phyloP scores from a whole-genome alignment of 1,139 yeast genomes.

The Kodamaea fungicola region DNA sequence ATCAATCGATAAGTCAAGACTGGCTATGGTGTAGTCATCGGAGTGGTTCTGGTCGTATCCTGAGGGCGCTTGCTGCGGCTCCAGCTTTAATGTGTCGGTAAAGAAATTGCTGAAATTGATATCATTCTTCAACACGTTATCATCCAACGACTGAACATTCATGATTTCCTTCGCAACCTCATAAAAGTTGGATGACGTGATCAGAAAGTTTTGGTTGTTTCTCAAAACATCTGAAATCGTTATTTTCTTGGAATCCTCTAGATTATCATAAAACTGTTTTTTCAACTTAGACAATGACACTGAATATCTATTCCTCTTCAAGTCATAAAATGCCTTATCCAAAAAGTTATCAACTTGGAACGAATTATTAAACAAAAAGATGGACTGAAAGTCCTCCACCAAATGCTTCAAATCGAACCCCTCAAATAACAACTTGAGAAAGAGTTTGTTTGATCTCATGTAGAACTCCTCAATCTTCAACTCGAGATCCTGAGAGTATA shows the following conservation, averaged over 20 bases:
- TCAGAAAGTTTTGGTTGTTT: constrained; percentile 27
- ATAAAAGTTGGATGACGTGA: constrained; percentile 41
- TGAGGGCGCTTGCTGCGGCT: constrained; percentile 1
- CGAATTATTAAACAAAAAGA: constrained; percentile 49
- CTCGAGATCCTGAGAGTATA: constrained; percentile 59
- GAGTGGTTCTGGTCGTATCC: constrained; percentile 44
- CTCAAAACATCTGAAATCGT: constrained; percentile 15
- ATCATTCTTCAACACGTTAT: constrained; percentile 42
- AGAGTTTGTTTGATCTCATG: constrained; percentile 59
- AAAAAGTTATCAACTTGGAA: constrained; percentile 48
- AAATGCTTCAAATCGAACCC: constrained; percentile 56
- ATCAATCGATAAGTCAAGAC: constrained; percentile 59
- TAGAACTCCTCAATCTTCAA: constrained; percentile 63
- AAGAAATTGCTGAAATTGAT: constrained; percentile 37
- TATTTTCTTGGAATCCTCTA: constrained; percentile 1
- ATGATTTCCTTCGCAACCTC: constrained; percentile 64
- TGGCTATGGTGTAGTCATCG: constrained; percentile 32
- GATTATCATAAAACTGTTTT: constrained; percentile 20
- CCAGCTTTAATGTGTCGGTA: constrained; percentile 31
- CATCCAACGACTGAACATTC: constrained; percentile 61
- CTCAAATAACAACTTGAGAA: constrained; percentile 55
- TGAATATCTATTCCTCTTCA: constrained; percentile 30
- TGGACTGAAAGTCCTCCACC: constrained; percentile 47
- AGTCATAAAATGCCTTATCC: constrained; percentile 30
- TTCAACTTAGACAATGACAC: constrained; percentile 29